Conservation (phyloP, 805 yeast species). For the Wickerhamomyces sydowiorum region DNA sequence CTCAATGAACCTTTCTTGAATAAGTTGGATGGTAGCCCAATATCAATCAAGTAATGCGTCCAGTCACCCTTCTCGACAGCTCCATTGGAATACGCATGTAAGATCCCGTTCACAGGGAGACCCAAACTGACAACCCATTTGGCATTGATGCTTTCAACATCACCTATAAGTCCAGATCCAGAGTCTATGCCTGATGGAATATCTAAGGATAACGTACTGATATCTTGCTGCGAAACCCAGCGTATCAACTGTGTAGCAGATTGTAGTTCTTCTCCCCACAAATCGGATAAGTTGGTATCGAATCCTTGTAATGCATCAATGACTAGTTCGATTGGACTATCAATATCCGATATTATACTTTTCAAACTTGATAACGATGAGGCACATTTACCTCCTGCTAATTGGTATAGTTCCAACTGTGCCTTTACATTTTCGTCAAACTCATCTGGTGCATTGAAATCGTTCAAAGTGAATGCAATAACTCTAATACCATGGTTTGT, state of each 20-base stretch:
- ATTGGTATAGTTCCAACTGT: conserved; percentile 51
- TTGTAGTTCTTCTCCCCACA: conserved; percentile 34
- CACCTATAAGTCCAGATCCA: conserved; percentile 55
- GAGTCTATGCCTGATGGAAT: conserved; percentile 81
- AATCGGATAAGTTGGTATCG: conserved; percentile 61
- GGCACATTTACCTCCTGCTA: conserved; percentile 66
- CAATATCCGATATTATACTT: conserved; percentile 37
- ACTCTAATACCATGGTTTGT: conserved; percentile 70
- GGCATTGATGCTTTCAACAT: conserved; percentile 35
- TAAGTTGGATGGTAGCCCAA: conserved; percentile 61
- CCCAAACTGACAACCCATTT: conserved; percentile 67
- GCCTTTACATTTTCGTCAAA: conserved; percentile 27
- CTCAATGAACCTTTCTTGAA: conserved; percentile 39
- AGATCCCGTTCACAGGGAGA: conserved; percentile 60
- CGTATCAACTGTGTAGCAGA: conserved; percentile 40
- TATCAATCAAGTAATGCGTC: conserved; percentile 58
- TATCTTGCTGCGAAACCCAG: conserved; percentile 58
- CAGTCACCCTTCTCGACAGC: conserved; percentile 41
- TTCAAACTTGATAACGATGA: conserved; percentile 29
- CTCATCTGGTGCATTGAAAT: conserved; percentile 6
- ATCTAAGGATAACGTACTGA: conserved; percentile 59
- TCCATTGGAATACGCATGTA: conserved; percentile 55
- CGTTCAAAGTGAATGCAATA: conserved; percentile 26
- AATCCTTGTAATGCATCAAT: conserved; percentile 84
- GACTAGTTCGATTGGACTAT: conserved; percentile 73